phyloP scores from a whole-genome alignment of 257 asterid species.

The Solanum paucissectum region DNA sequence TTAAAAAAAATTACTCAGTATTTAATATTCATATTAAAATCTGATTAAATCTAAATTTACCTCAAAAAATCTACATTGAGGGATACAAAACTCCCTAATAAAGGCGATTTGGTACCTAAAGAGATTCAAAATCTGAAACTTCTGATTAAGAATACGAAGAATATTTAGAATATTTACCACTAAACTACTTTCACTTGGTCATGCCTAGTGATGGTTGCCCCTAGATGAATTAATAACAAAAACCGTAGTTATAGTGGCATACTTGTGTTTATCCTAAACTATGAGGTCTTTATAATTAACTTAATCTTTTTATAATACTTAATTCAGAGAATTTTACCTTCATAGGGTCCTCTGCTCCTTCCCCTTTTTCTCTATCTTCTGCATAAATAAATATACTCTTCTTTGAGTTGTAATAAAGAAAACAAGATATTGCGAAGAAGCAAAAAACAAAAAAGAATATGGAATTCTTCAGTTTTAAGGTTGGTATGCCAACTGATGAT shows the following conservation, averaged over 20 bases:
- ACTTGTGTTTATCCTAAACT: not conserved
- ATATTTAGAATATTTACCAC: too few species aligned
- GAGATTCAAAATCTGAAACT: too few species aligned
- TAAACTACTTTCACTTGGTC: too few species aligned
- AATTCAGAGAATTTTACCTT: not conserved
- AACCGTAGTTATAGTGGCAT: slow-evolving; percentile 12
- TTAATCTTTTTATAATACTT: slow-evolving; percentile 6
- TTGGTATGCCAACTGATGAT: slow-evolving; percentile 5
- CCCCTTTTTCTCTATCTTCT: slow-evolving; percentile 5
- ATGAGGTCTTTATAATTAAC: not conserved
- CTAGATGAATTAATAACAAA: not conserved
- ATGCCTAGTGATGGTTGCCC: not conserved
- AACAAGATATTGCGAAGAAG: not conserved
- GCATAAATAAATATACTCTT: not conserved
- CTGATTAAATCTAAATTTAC: fast-evolving
- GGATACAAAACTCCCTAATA: not conserved
- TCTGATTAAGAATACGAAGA: too few species aligned
- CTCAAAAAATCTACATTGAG: fast-evolving
- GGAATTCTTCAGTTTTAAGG: slow-evolving; percentile 26
- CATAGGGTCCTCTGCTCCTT: slow-evolving; percentile 8
- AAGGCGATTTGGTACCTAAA: fast-evolving
- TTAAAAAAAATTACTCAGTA: too few species aligned
- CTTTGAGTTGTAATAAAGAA: slow-evolving; percentile 5
- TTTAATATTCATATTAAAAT: fast-evolving
- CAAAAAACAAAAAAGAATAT: not conserved